phyloP scores from a whole-genome alignment of 2,329 filamentous ascomycete species.

The Didymella lethalis region DNA sequence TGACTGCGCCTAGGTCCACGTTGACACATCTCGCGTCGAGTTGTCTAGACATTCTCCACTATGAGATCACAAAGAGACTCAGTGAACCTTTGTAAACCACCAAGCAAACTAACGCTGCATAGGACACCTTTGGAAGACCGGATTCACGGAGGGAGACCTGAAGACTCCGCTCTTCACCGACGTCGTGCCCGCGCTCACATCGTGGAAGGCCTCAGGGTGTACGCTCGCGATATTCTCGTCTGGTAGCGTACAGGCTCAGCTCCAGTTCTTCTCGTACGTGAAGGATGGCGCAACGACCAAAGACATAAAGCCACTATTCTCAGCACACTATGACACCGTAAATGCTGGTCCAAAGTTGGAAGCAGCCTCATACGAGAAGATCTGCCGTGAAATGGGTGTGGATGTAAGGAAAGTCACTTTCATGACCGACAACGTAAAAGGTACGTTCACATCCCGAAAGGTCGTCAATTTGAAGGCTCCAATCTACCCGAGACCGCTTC shows the following conservation, averaged over 20 bases:
- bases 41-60: conserved; percentile 22
- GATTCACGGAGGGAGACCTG: conserved; percentile 74
- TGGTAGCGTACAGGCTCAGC: conserved; percentile 81
- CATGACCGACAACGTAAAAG: conserved; percentile 78
- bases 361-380: conserved; percentile 70
- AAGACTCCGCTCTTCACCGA: conserved; percentile 78
- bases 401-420: conserved; percentile 68
- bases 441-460: conserved; percentile 37
- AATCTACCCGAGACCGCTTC: conserved; percentile 22
- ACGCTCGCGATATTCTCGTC: conserved; percentile 80
- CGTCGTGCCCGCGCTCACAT: conserved; percentile 68
- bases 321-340: conserved; percentile 72
- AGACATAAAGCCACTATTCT: conserved; percentile 50
- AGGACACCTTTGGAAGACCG: conserved; percentile 77
- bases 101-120: conserved; percentile 35
- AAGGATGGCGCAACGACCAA: conserved; percentile 50
- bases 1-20: background rate
- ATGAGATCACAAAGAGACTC: conserved; percentile 19
- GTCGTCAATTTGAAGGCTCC: background rate
- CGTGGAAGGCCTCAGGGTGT: conserved; percentile 65
- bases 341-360: conserved; percentile 80
- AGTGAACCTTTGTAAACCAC: conserved; percentile 12
- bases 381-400: conserved; percentile 58
- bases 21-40: conserved; percentile 15
- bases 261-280: conserved; percentile 75